A percentile compares a stretch with the other conserved stretches of the same genome.
These are phyloP conservation scores for Phoma herbarum DNA, from an alignment of 2,329 filamentous ascomycete species.

Conservation along the genomic window DNA sequence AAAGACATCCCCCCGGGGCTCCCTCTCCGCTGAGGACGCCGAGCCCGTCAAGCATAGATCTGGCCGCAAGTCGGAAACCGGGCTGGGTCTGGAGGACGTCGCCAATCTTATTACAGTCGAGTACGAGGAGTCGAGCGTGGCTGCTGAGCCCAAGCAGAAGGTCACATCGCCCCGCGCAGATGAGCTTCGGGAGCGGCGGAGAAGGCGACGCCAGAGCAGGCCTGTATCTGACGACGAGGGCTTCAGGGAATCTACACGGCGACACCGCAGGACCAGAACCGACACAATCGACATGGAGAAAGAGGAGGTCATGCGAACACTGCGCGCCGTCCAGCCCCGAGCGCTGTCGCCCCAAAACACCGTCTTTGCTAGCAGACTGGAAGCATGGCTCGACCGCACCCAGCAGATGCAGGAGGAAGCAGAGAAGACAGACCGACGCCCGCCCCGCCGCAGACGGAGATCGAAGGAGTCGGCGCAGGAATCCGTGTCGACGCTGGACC, in stretches of 20 bases:
- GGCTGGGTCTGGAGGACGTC: conserved; percentile 31
- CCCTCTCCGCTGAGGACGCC: conserved; percentile 44
- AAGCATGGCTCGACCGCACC: conserved; percentile 68
- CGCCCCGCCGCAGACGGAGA: conserved; percentile 33
- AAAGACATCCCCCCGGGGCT: conserved; percentile 43
- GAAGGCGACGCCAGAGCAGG: conserved; percentile 39
- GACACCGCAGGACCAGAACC: conserved; percentile 39
- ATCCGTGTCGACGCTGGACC: conserved; percentile 41
- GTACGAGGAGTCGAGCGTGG: conserved; percentile 34
- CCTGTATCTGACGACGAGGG: conserved; percentile 39
- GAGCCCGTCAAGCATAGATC: conserved; percentile 31
- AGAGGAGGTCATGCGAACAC: conserved; percentile 28
- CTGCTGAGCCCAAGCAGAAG: conserved; percentile 22
- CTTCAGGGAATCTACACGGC: conserved; percentile 32
- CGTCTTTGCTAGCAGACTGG: conserved; percentile 62
- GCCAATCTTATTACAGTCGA: conserved; percentile 41
- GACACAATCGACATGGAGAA: conserved; percentile 37
- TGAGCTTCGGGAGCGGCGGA: conserved; percentile 40
- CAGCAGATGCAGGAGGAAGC: conserved; percentile 51
- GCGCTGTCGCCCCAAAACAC: conserved; percentile 51
- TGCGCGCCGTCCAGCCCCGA: conserved; percentile 20
- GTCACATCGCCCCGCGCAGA: conserved; percentile 28
- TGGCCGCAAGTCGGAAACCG: conserved; percentile 36
- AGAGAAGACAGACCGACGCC: conserved; percentile 1
- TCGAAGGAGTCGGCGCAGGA: conserved; percentile 47